phyloP scores from a whole-genome alignment of 1,284 basidiomycete species.

The Golubevia sp. region DNA sequence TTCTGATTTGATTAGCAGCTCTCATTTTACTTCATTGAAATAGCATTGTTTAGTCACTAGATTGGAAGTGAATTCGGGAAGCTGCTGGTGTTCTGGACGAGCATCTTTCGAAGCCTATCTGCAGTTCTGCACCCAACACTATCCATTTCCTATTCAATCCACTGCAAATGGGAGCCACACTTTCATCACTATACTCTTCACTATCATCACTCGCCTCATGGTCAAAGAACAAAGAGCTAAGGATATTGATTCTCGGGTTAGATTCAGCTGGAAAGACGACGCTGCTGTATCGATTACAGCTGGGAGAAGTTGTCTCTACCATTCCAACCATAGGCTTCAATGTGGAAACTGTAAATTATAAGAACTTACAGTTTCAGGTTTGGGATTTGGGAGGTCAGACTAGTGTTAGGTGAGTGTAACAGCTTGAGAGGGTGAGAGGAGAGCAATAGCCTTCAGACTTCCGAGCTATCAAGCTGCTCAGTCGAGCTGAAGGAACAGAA shows the following conservation, averaged over 20 bases:
- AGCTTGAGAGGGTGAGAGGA: too few species aligned
- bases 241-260: slow-evolving; percentile 56
- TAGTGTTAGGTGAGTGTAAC: slow-evolving; percentile 34
- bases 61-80: too few species aligned
- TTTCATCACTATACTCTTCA: slow-evolving; percentile 38
- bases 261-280: slow-evolving; percentile 57
- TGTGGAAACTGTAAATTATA: slow-evolving; percentile 54
- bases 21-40: too few species aligned
- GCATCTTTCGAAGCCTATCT: too few species aligned
- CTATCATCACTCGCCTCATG: slow-evolving; percentile 43
- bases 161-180: slow-evolving; percentile 48
- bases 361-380: slow-evolving; percentile 58
- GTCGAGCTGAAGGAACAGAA: too few species aligned
- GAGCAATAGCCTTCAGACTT: too few species aligned
- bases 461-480: too few species aligned
- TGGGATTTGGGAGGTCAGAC: slow-evolving; percentile 59
- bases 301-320: slow-evolving; percentile 58
- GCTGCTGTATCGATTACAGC: slow-evolving; percentile 53
- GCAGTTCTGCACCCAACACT: too few species aligned
- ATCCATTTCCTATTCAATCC: too few species aligned
- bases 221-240: slow-evolving; percentile 45
- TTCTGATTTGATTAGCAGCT: too few species aligned
- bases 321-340: slow-evolving; percentile 61
- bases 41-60: too few species aligned
- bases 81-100: too few species aligned